These are phyloP conservation scores for Salix suchowensis DNA, from an alignment of 345 rosid genomes.

Conservation along the genomic window DNA sequence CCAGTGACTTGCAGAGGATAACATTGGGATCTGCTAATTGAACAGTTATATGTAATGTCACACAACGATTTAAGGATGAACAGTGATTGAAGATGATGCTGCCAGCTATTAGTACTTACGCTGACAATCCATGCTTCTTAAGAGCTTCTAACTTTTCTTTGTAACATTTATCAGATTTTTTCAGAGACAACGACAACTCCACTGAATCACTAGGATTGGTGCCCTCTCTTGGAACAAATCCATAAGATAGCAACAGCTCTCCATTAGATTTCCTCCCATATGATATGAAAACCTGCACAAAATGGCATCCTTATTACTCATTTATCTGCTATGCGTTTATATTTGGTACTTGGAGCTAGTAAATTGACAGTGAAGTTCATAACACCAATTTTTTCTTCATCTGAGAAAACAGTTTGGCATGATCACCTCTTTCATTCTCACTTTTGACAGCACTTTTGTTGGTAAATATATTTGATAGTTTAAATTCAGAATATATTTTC, in stretches of 20 bases:
- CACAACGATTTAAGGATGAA: too few species aligned
- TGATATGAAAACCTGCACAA: conserved; percentile 89
- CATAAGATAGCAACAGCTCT: conserved; percentile 84
- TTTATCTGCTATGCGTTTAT: too few species aligned
- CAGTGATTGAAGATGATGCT: neutral
- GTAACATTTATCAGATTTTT: conserved; percentile 70
- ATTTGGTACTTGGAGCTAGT: neutral
- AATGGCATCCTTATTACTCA: neutral
- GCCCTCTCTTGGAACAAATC: conserved; percentile 92
- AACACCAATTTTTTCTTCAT: neutral
- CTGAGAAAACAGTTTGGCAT: neutral
- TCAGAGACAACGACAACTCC: conserved; percentile 63
- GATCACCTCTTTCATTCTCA: neutral
- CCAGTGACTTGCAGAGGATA: conserved; percentile 82
- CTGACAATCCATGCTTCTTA: conserved; percentile 67
- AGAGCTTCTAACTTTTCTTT: conserved; percentile 75
- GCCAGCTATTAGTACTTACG: conserved; percentile 41
- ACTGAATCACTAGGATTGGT: conserved; percentile 88
- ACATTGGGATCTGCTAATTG: conserved; percentile 60
- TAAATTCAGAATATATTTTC: neutral
- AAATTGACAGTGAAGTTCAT: neutral
- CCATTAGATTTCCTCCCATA: conserved; percentile 93
- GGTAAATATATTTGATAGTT: neutral
- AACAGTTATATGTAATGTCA: neutral
- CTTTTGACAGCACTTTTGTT: neutral